These are phyloP conservation scores for Passalora sequoiae DNA, from an alignment of 2,329 filamentous ascomycete genomes.

Conservation along the genomic window DNA sequence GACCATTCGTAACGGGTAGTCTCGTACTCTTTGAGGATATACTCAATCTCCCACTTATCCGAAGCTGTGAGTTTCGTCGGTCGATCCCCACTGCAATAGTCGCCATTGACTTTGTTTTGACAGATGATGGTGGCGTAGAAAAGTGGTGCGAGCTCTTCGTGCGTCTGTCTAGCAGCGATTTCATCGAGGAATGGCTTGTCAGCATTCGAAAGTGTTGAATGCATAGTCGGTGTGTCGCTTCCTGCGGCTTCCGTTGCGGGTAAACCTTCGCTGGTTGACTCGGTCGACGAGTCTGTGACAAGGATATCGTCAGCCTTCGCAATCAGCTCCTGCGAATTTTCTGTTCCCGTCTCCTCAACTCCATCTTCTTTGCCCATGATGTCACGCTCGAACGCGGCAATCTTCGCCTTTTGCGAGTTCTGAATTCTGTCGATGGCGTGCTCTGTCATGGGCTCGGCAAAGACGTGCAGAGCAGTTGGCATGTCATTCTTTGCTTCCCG, in stretches of 20 bases:
- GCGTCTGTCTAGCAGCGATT: slow-evolving; percentile 7
- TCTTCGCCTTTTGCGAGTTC: slow-evolving; percentile 55
- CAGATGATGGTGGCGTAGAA: slow-evolving; percentile 68
- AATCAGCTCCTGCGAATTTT: not conserved
- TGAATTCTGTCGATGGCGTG: slow-evolving; percentile 72
- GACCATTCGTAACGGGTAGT: slow-evolving; percentile 32
- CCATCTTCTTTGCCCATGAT: slow-evolving; percentile 29
- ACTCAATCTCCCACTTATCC: slow-evolving; percentile 70
- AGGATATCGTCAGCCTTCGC: not conserved
- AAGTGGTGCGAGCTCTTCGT: slow-evolving; percentile 37
- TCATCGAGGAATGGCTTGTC: slow-evolving; percentile 10
- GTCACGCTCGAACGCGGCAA: slow-evolving; percentile 62
- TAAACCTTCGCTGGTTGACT: not conserved
- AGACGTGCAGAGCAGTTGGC: slow-evolving; percentile 71
- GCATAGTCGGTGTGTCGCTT: not conserved
- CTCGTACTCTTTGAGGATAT: slow-evolving; percentile 62
- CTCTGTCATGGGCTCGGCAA: slow-evolving; percentile 75
- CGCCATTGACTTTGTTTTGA: slow-evolving; percentile 66
- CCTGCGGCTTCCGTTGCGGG: slow-evolving; percentile 1
- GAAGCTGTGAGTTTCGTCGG: slow-evolving; percentile 46
- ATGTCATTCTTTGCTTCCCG: slow-evolving; percentile 33
- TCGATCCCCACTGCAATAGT: slow-evolving; percentile 51
- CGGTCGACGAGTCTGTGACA: not conserved
- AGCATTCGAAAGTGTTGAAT: slow-evolving; percentile 8
- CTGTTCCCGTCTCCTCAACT: not conserved